Base-by-base conservation (phyloP, 225 moss, liverwort and hornwort species). In the Thuidium tamariscinum region DNA sequence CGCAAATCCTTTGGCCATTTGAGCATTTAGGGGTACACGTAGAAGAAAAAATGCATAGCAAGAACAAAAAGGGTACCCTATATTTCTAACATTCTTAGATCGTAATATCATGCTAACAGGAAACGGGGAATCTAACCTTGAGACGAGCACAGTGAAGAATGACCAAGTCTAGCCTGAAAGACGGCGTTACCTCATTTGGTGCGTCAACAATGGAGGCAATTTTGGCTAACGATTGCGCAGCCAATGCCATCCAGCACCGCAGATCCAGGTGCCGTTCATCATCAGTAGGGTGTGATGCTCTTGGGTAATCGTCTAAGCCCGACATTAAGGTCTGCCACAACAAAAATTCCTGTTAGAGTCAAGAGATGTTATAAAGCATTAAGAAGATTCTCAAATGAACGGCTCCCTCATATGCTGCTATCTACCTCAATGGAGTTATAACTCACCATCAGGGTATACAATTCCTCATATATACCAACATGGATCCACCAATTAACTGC, bases 251-350 rank as follows among this genome's bases (percentile, higher is more conserved):
- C 98, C 98, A 99, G 75, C 98, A 99, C 88, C 97, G 94, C 60
- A 99, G 83, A 92, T 99, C 98, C 44, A 99, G 94, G 89, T 99
- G 98, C 65, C 97, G 97, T 84, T 99, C 98, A 92, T 97, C 92
- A 80, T 94, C 91, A 29, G 93, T 88, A 86, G 98, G 98, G 87
- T 99, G 98, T 61, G 98, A 99, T 84, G 98, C 97, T 79, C 98
- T 95, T 71, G 98, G 97, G 87, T 96, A 97, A 77, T 99, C 98
- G 91, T 99, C 98, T 77, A 99, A 89, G 73, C 98, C 98, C 48
- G 98, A 97, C 87, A 92, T 99, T 86, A 99, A 89, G 48, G 97
- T 95, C 97, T 97, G 86, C 77, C 80, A 88, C 66, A 84, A 84
- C 63, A 57, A 49, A 86, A n/a, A 82, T 65, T 57, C 26, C 51